Conservation (phyloP, 2,329 filamentous ascomycete species). For the Endoconidiophora polonica region DNA sequence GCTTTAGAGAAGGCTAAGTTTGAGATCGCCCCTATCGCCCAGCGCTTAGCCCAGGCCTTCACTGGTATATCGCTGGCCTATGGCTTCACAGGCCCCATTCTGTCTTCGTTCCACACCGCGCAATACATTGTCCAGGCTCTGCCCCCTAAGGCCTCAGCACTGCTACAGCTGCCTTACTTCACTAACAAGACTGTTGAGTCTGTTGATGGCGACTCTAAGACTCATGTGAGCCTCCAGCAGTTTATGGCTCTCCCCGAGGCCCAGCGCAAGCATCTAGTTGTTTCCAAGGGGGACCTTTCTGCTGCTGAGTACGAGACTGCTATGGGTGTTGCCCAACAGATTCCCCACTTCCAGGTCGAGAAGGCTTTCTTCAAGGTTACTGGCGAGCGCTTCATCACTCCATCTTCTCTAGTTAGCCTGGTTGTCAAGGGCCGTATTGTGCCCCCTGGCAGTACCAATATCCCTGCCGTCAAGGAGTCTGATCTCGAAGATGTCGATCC, state of each 20-base stretch:
- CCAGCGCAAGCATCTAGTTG: constrained; percentile 52
- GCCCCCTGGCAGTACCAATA: constrained; percentile 60
- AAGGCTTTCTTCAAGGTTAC: constrained; percentile 98
- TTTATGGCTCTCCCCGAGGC: constrained; percentile 75
- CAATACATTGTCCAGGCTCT: constrained; percentile 86
- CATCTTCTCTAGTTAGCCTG: constrained; percentile 79
- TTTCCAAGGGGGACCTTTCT: constrained; percentile 54
- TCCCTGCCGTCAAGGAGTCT: constrained; percentile 57
- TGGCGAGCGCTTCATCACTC: constrained; percentile 83
- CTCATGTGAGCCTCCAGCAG: constrained; percentile 63
- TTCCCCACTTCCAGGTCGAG: constrained; percentile 69
- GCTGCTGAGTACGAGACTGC: constrained; percentile 62
- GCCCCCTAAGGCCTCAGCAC: constrained; percentile 64
- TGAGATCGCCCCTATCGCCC: constrained; percentile 73
- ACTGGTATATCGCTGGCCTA: constrained; percentile 76
- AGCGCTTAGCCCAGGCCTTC: constrained; percentile 73
- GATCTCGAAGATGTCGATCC: constrained; percentile 87
- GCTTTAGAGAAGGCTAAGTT: constrained; percentile 73
- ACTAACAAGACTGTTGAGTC: constrained; percentile 48
- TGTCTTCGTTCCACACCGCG: constrained; percentile 64
- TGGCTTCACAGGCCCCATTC: constrained; percentile 63
- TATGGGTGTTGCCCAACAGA: constrained; percentile 61
- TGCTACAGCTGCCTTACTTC: constrained; percentile 83
- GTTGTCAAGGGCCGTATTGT: constrained; percentile 91
- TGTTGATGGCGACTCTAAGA: constrained; percentile 59